Conservation (phyloP, 2,329 filamentous ascomycete species). For the Dryadomyces quercivorus region DNA sequence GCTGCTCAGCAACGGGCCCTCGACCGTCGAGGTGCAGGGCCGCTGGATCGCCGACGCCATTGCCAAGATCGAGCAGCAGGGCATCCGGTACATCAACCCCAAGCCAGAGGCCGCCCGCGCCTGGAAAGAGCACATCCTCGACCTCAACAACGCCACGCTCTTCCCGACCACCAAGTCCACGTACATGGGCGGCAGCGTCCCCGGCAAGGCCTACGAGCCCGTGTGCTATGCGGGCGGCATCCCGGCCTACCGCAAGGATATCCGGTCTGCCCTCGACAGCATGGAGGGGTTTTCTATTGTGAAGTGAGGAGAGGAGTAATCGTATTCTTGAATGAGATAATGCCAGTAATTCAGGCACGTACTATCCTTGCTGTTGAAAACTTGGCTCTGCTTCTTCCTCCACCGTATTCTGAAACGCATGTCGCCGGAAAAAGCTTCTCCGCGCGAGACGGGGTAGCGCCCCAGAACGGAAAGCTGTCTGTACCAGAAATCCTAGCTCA, state of each 20-base stretch:
- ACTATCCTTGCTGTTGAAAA: no score
- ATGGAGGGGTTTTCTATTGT: slow-evolving; percentile 22
- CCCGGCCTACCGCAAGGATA: slow-evolving; percentile 20
- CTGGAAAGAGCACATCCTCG: slow-evolving; percentile 38
- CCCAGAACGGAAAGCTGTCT: no score
- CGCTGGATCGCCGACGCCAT: slow-evolving; percentile 42
- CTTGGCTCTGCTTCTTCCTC: no score
- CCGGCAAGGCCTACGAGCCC: slow-evolving; percentile 39
- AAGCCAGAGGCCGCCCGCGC: slow-evolving; percentile 28
- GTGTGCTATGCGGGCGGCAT: slow-evolving; percentile 34
- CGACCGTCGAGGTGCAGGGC: slow-evolving; percentile 41
- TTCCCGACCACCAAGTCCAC: slow-evolving; percentile 37
- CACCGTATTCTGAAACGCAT: no score
- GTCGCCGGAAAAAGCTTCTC: no score
- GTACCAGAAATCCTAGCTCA: no score
- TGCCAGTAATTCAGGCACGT: no score
- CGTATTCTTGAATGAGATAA: no score
- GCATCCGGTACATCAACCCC: slow-evolving; percentile 38
- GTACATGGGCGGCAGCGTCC: slow-evolving; percentile 44
- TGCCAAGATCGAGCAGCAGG: slow-evolving; percentile 30
- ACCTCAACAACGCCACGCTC: slow-evolving; percentile 31
- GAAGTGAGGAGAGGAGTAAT: no score
- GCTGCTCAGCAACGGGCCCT: slow-evolving; percentile 42
- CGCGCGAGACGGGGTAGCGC: no score
- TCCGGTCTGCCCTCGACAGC: slow-evolving; percentile 20